These are phyloP conservation scores for Prunus kanzakura DNA, from an alignment of 306 rosid genomes.

Conservation along the genomic window DNA sequence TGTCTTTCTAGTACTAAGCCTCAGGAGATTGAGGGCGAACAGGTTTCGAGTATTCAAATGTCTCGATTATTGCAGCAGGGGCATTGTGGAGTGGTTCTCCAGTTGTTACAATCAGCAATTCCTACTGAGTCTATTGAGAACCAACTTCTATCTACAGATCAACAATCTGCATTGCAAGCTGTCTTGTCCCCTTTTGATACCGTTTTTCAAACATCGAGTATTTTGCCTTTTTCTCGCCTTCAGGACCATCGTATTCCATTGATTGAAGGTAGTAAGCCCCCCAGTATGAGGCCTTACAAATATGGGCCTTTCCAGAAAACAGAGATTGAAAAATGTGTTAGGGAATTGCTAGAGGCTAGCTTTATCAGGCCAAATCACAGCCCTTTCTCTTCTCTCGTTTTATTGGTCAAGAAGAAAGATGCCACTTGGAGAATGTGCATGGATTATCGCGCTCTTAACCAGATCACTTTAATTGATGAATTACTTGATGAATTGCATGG, in stretches of 20 bases:
- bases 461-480: no score
- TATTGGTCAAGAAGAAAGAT: not conserved
- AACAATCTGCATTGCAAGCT: not conserved
- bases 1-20: no score
- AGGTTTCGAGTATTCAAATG: no score
- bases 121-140: no score
- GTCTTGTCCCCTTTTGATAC: not conserved
- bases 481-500: not conserved
- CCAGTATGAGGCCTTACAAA: not conserved
- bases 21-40: no score
- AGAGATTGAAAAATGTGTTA: not conserved
- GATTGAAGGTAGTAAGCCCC: not conserved
- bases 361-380: not conserved
- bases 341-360: not conserved
- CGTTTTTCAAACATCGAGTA: not conserved
- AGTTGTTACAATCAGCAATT: no score
- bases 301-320: not conserved
- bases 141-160: not conserved
- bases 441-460: not conserved
- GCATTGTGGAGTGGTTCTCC: no score
- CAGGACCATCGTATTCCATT: not conserved
- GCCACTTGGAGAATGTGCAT: no score
- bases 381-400: accelerated
- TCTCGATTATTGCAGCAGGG: no score
- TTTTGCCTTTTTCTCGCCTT: accelerated